Evolutionary conservation across 352 stramenopile species (phyloP).

Genomic region (Pythium sp.): DNA sequence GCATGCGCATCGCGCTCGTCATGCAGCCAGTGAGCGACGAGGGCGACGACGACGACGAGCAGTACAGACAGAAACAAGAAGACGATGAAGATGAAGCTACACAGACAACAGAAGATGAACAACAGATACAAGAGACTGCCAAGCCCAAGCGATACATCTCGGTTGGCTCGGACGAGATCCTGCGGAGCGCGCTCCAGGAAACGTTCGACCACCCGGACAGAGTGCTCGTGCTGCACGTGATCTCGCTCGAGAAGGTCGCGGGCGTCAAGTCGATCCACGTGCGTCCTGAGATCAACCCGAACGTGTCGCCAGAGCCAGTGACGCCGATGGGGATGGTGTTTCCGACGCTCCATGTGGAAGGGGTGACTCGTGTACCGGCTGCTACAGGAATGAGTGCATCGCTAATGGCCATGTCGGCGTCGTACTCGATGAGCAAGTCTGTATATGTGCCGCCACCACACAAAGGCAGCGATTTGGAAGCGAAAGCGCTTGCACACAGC

Average conservation of each 20-base stretch:
- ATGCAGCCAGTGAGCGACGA: slow-evolving; percentile 41
- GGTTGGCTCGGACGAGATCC: slow-evolving; percentile 48
- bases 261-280: slow-evolving; percentile 65
- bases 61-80: slow-evolving; percentile 6
- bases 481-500: slow-evolving; percentile 40
- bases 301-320: slow-evolving; percentile 79
- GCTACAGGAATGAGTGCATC: slow-evolving; percentile 17
- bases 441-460: slow-evolving; percentile 49
- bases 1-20: slow-evolving; percentile 51
- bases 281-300: slow-evolving; percentile 70
- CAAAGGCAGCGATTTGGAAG: slow-evolving; percentile 30
- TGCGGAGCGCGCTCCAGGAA: slow-evolving; percentile 57
- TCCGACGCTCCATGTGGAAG: slow-evolving; percentile 58
- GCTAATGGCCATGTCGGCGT: slow-evolving; percentile 27
- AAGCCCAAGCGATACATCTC: slow-evolving; percentile 51
- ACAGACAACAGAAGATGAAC: not conserved
- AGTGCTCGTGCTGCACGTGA: slow-evolving; percentile 72
- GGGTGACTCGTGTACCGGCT: slow-evolving; percentile 36
- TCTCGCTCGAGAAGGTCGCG: slow-evolving; percentile 55
- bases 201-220: slow-evolving; percentile 60
- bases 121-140: not conserved
- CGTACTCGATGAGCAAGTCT: slow-evolving; percentile 53
- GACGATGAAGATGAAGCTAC: not conserved
- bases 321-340: slow-evolving; percentile 66
- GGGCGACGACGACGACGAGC: not conserved